Conservation (phyloP, 2,329 filamentous ascomycete genomes). For the Dothiorella sarmentorum region DNA sequence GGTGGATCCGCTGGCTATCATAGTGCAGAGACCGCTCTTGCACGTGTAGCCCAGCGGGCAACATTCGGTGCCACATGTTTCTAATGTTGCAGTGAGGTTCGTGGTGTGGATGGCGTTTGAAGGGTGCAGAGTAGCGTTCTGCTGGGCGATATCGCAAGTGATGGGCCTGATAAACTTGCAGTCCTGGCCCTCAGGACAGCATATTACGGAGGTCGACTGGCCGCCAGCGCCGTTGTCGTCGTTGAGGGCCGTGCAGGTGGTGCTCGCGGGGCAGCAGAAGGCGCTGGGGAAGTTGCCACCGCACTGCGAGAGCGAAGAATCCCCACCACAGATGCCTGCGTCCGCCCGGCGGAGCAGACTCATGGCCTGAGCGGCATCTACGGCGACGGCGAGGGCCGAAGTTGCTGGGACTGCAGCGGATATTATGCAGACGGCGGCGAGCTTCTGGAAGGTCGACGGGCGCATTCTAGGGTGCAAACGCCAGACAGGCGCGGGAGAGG, state of each 20-base stretch:
- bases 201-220: slow-evolving; percentile 58
- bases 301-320: slow-evolving; percentile 51
- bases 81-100: slow-evolving; percentile 52
- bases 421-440: slow-evolving; percentile 33
- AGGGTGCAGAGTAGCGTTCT: slow-evolving; percentile 58
- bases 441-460: slow-evolving; percentile 31
- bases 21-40: slow-evolving; percentile 48
- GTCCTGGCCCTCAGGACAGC: slow-evolving; percentile 59
- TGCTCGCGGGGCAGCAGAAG: slow-evolving; percentile 62
- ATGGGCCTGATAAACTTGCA: slow-evolving; percentile 64
- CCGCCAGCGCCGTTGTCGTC: slow-evolving; percentile 52
- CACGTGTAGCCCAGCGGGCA: slow-evolving; percentile 73
- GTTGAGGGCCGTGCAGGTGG: slow-evolving; percentile 57
- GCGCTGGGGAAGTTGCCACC: slow-evolving; percentile 54
- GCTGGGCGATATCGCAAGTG: slow-evolving; percentile 59
- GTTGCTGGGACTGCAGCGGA: slow-evolving; percentile 24
- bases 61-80: slow-evolving; percentile 58
- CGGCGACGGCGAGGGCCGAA: slow-evolving; percentile 25
- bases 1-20: slow-evolving; percentile 34
- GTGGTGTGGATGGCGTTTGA: slow-evolving; percentile 64
- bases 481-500: slow-evolving; percentile 5
- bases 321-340: slow-evolving; percentile 49
- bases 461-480: slow-evolving; percentile 25
- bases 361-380: slow-evolving; percentile 27
- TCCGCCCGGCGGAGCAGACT: slow-evolving; percentile 31